Percentiles rank a stretch among this genome's conserved stretches.
Evolutionary conservation across 345 rosid genomes (phyloP).

Genomic region (Syzygium grande): DNA sequence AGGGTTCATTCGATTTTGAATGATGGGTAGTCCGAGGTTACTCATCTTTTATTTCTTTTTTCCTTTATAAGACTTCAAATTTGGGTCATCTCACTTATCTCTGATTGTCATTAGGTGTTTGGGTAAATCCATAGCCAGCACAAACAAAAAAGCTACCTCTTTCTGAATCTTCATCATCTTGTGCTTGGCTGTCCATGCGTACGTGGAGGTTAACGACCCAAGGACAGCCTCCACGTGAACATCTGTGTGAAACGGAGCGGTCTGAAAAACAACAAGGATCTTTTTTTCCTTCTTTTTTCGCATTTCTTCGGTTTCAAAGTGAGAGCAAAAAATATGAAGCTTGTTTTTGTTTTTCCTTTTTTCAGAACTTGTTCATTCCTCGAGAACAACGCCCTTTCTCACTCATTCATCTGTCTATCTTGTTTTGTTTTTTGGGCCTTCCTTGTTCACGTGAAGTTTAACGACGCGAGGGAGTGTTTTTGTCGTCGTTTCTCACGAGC

Average conservation of each 20-base stretch:
- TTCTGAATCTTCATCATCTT: not conserved
- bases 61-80: not conserved
- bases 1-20: not conserved
- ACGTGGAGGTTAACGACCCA: conserved; percentile 1
- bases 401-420: not conserved
- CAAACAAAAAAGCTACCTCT: not conserved
- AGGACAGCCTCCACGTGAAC: conserved; percentile 7
- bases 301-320: not conserved
- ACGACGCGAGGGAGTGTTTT: conserved; percentile 4
- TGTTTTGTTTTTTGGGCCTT: not conserved
- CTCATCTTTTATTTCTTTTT: not conserved
- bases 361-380: conserved; percentile 4
- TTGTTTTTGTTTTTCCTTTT: not conserved
- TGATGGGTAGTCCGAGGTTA: not conserved
- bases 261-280: not conserved
- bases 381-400: conserved; percentile 24
- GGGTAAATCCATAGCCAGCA: not conserved
- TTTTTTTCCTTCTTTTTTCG: not conserved
- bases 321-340: not conserved
- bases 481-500: conserved; percentile 30
- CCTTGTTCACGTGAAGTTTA: conserved; percentile 32
- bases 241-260: not conserved
- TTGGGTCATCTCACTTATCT: not conserved
- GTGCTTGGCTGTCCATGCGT: not conserved
- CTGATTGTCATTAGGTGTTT: not conserved